Conservation (phyloP, 2,329 filamentous ascomycete genomes). For the Alternaria angustiovoidea region DNA sequence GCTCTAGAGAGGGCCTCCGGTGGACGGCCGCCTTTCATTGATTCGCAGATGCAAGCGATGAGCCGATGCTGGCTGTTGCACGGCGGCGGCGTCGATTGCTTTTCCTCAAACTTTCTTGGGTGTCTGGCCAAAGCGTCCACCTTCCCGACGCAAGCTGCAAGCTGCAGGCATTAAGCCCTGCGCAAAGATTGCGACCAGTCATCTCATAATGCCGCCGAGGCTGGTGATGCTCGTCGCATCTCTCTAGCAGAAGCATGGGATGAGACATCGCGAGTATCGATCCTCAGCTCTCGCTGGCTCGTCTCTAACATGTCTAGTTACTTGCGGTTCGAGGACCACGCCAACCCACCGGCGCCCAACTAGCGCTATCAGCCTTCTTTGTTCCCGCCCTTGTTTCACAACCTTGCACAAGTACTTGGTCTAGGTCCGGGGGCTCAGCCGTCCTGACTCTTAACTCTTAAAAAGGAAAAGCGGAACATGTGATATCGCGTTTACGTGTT, state of each 20-base stretch:
- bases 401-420: constrained; percentile 37
- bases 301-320: constrained; percentile 12
- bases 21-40: constrained; percentile 27
- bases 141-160: constrained; percentile 23
- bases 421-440: constrained; percentile 32
- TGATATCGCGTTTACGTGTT: constrained; percentile 50
- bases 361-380: constrained; percentile 34
- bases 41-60: constrained; percentile 38
- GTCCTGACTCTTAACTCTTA: constrained; percentile 37
- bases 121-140: constrained; percentile 40
- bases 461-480: constrained; percentile 38
- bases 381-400: constrained; percentile 40
- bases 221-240: constrained; percentile 3
- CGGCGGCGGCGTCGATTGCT: constrained; percentile 30
- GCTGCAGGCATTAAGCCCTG: constrained; percentile 30
- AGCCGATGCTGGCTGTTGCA: constrained; percentile 40
- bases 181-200: constrained; percentile 31
- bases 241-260: neutral
- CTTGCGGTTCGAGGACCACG: constrained; percentile 16
- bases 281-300: neutral
- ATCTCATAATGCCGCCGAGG: constrained; percentile 19
- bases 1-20: constrained; percentile 22
- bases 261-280: neutral
- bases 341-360: constrained; percentile 3
- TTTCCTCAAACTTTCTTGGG: constrained; percentile 30